Evolutionary conservation across 345 rosid species (phyloP), one percentile per base, ranked within the genome.

Genomic region (Arabidopsis arenosa): DNA sequence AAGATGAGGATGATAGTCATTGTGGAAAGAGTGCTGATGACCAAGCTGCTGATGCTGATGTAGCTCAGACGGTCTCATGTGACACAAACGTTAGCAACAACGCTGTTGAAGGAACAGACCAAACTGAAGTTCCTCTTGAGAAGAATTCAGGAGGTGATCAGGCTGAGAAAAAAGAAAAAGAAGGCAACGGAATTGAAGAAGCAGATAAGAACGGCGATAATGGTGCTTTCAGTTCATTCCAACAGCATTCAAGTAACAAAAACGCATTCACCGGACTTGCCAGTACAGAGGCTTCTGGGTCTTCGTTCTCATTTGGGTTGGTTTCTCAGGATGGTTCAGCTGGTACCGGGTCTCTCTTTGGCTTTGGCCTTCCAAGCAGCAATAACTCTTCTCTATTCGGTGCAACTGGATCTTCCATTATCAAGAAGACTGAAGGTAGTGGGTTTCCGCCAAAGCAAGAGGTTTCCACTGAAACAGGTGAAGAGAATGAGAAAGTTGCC

Each of bases 261-360:
- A 95, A 95, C 73, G 99, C 99, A 18, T 95, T 95, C 83, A 88
- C 92, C 0, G 99, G 98, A 68, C 90, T 95, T 73, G 91, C 94
- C 30, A 90, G 98, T 63, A 90, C 99, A 62, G 96, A 96, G 55
- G 83, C 89, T 81, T 87, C 98, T 40, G 75, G 75, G 69, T 33
- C 92, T 51, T 73, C 90, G 5, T 95, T 95, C 80, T 81, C 93
- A 23, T 94, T 90, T 65, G 92, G 96, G 32, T 66, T 83, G 17
- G 76, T 79, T 73, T 45, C 86, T 1, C 84, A 82, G 74, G 93
- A 84, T 60, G 89, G 88, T 43, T 84, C 95, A 59, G 51, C 87
- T 61, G 57, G 80, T 57, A 56, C 86, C 65, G 79, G 77, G 23
- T 68, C 95, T 64, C 70, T 84, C 35, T 86, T 84, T 75, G 83